Evolutionary conservation across 495 filamentous ascomycete genomes (phyloP), one percentile per base, ranked within the genome.

Genomic region (Penicillium alfredii): DNA sequence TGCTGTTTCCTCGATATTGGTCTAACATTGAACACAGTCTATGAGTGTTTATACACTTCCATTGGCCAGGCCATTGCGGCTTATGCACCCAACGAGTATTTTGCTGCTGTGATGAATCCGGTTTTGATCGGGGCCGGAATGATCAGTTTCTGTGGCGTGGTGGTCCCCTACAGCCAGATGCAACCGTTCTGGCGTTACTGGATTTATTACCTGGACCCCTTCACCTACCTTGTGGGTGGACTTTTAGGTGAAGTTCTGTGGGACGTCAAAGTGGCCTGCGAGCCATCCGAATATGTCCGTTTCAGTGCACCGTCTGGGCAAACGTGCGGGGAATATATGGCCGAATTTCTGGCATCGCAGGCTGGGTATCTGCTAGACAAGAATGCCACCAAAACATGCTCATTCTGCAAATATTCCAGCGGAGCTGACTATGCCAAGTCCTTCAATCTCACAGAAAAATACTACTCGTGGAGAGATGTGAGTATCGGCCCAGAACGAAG

Each of bases 311-410:
- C 84, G 0, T 31, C 35, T 19, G 79, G 76, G 1, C 67, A 79
- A 45, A 78, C 68, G 0, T 90, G 85, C 46, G 82, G 77, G 11
- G 68, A 78, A 42, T 93, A 88, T 47, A 58, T 86, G 58, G 38
- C 49, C 10, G 33, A 63, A 6, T 87, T 81, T 44, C 70, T 76
- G 2, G 31, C 44, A 0, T 39, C 42, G 0, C 55, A 61, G 0
- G 63, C 77, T 1, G 83, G 83, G 2, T 81, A 81, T 35, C 63
- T 88, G 10, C 42, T 66, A 13, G 66, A 83, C 45, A 51, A 66
- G 4, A 63, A 64, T 18, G 64, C 69, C 3, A 82, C 72, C 0
- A 38, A 40, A 0, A 50, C 67, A 19, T 93, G 86, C 58, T 44
- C 53, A 1, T 88, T 75, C 61, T 92, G 86, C 59, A 44, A 73